Conservation (phyloP, 176 grass and related monocot genomes). For the Tillandsia leiboldiana region DNA sequence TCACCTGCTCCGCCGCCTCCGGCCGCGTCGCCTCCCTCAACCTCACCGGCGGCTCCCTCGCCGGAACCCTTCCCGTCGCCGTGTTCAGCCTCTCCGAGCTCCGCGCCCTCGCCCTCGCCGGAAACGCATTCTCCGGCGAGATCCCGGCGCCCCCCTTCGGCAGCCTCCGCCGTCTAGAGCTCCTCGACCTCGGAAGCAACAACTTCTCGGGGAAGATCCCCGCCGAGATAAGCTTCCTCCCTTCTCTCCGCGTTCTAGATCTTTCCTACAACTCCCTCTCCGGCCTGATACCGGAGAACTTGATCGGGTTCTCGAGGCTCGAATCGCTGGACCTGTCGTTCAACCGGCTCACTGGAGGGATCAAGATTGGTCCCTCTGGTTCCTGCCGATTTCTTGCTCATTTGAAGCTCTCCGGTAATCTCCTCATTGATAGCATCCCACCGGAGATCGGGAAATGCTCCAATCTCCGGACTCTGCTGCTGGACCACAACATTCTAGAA, state of each 20-base stretch:
- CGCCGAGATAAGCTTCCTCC: conserved; percentile 25
- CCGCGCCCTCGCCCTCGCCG: conserved; percentile 35
- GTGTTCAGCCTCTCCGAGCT: conserved; percentile 27
- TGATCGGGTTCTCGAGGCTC: conserved; percentile 16
- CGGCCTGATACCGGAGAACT: conserved; percentile 5
- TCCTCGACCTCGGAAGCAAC: conserved; percentile 15
- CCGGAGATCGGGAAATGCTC: conserved; percentile 11
- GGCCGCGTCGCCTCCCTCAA: conserved; percentile 23
- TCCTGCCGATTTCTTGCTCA: conserved; percentile 17
- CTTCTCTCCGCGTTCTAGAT: conserved; percentile 34
- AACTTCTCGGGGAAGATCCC: conserved; percentile 20
- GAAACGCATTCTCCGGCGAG: conserved; percentile 29
- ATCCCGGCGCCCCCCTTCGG: conserved; percentile 29
- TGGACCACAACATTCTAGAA: conserved; percentile 46
- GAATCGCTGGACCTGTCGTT: conserved; percentile 18
- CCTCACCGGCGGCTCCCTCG: conserved; percentile 25
- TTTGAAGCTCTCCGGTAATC: conserved; percentile 22
- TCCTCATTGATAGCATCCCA: conserved; percentile 17
- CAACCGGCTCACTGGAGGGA: conserved; percentile 20
- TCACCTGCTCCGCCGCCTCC: conserved; percentile 33
- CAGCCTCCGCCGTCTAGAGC: conserved; percentile 1
- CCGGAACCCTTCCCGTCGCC: conserved; percentile 23
- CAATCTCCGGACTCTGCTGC: conserved; percentile 8
- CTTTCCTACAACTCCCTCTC: conserved; percentile 25
- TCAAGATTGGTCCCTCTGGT: not conserved